Conservation (phyloP, 2,329 filamentous ascomycete species). For the Hirsutella rhossiliensis region DNA sequence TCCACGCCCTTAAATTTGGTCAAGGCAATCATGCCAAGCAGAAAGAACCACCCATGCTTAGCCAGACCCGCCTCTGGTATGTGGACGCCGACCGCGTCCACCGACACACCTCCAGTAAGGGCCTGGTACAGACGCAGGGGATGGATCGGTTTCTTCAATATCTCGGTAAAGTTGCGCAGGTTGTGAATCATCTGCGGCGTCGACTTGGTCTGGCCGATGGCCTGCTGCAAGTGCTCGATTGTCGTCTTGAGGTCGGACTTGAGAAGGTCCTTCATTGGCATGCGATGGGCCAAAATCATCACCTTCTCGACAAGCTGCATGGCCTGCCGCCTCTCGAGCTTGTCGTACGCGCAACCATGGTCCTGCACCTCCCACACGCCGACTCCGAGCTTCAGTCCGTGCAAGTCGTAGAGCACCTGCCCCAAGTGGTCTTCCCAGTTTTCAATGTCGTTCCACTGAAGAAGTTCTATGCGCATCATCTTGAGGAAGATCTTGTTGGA, state of each 20-base stretch:
- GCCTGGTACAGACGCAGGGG: conserved; percentile 69
- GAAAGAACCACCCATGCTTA: conserved; percentile 80
- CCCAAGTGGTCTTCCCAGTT: conserved; percentile 80
- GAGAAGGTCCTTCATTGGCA: conserved; percentile 81
- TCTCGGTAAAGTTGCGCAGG: conserved; percentile 67
- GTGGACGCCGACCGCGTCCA: conserved; percentile 60
- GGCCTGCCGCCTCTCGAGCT: conserved; percentile 69
- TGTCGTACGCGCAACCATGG: conserved; percentile 67
- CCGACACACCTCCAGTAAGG: conserved; percentile 63
- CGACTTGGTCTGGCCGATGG: conserved; percentile 67
- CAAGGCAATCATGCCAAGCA: conserved; percentile 78
- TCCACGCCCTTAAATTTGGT: conserved; percentile 67
- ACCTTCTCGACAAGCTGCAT: conserved; percentile 75
- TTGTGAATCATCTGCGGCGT: conserved; percentile 79
- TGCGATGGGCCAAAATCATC: conserved; percentile 65
- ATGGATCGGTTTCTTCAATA: conserved; percentile 73
- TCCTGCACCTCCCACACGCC: conserved; percentile 57
- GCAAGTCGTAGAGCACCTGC: conserved; percentile 73
- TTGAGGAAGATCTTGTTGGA: conserved; percentile 83
- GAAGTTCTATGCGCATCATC: conserved; percentile 75
- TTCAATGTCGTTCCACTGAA: conserved; percentile 62
- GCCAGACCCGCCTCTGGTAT: conserved; percentile 60
- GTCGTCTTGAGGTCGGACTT: conserved; percentile 84
- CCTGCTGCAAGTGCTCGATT: conserved; percentile 86
- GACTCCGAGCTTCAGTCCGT: conserved; percentile 66